Percentiles rank a stretch among this genome's conserved stretches.
phyloP scores from a whole-genome alignment of 1,139 yeast genomes.

The Geotrichum siamense region DNA sequence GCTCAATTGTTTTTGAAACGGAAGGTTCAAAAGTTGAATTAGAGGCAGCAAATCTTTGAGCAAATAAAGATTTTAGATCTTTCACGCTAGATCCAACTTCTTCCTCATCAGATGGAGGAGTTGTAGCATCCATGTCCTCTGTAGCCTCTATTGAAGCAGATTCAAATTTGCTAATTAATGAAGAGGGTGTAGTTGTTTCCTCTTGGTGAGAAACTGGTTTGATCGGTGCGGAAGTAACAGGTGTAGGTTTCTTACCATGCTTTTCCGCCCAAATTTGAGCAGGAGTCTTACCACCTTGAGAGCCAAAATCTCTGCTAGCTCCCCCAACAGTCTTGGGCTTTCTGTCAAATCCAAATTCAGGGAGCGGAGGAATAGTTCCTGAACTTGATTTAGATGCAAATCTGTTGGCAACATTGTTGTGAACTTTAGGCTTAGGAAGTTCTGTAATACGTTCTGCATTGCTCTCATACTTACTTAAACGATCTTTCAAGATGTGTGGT shows the following conservation, averaged over 20 bases:
- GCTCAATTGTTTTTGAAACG: conserved; percentile 5
- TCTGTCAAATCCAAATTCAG: conserved; percentile 43
- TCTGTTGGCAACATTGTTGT: conserved; percentile 46
- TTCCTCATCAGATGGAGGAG: conserved; percentile 20
- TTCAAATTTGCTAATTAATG: conserved; percentile 23
- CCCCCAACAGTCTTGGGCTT: conserved; percentile 53
- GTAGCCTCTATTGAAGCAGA: conserved; percentile 21
- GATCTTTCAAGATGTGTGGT: conserved; percentile 24
- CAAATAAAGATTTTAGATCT: conserved; percentile 21
- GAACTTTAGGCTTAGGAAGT: conserved; percentile 58
- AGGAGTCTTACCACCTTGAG: conserved; percentile 79
- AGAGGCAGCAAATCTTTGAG: conserved; percentile 18
- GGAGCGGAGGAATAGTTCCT: conserved; percentile 34
- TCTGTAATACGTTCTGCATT: conserved; percentile 44
- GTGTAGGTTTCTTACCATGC: conserved; percentile 45
- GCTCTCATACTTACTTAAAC: conserved; percentile 26
- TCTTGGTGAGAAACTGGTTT: conserved; percentile 17
- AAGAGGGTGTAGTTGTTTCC: conserved; percentile 21
- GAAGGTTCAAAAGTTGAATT: conserved; percentile 14
- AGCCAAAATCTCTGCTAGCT: conserved; percentile 55
- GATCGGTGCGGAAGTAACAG: conserved; percentile 17
- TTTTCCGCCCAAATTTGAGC: conserved; percentile 96
- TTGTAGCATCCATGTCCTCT: conserved; percentile 18
- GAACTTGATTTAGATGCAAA: conserved; percentile 31
- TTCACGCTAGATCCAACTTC: conserved; percentile 14